Evolutionary conservation across 805 yeast species (phyloP), one percentile per base, ranked within the genome.

Genomic region (Cyberlindnera misumaiensis): DNA sequence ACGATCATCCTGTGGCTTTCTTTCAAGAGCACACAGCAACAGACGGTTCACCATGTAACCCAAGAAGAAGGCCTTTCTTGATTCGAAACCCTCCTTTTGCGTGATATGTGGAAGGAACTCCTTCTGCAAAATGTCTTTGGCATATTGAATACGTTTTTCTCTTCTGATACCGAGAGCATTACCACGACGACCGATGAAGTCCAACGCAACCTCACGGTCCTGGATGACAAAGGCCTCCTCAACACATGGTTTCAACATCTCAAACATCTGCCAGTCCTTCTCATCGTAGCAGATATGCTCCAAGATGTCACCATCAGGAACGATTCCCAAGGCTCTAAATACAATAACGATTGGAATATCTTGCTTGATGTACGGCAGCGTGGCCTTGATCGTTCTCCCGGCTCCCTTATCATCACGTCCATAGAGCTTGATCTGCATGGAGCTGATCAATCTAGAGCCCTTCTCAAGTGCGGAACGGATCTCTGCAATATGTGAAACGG

Each of bases 231-330:
- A 94, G 38, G 97, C 98, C 68, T 94, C 98, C 63, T 93, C 99
- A 45, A 93, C 95, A 75, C 97, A 93, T 6, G 99, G 98, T 63
- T 93, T 94, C 57, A 93, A 73, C 93, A 93, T 87, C 66, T 93
- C 99, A 63, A 93, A 75, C 98, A 93, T 93, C 66, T 93, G 98
- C 97, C 97, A 90, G 68, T 93, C 99, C 50, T 82, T 84, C 44
- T 87, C 88, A 63, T 93, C 99, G 63, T 90, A 93, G 68, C 98
- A 93, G 43, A 93, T 93, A 64, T 93, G 98, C 64, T 93, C 97
- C 57, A 93, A 70, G 56, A 93, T 93, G 67, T 93, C 99, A 62
- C 99, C 98, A 68, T 93, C 99, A 30, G 97, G 97, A 16, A 93
- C 96, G 35, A 93, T 93, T 51, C 99, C 99, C 43, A 93, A 72